Evolutionary conservation across 2,329 filamentous ascomycete genomes (phyloP).

Genomic region (Aaosphaeria arxii): DNA sequence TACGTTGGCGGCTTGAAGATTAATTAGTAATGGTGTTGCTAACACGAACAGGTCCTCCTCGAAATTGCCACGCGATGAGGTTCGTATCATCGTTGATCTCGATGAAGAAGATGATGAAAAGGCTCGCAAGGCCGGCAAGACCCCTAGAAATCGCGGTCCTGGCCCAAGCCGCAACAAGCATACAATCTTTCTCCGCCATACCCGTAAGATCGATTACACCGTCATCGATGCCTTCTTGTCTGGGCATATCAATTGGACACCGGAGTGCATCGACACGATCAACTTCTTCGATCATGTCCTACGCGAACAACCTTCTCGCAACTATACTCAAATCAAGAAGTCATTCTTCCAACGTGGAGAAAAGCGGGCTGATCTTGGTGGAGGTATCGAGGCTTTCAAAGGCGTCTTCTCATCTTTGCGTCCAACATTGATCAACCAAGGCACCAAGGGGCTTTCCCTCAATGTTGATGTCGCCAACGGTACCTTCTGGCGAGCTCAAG

Average conservation of each 20-base stretch:
- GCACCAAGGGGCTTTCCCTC: slow-evolving; percentile 65
- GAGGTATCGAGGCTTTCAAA: slow-evolving; percentile 74
- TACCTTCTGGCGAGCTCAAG: slow-evolving; percentile 68
- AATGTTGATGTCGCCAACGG: slow-evolving; percentile 93
- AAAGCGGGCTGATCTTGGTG: slow-evolving; percentile 54
- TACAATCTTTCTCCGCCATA: slow-evolving; percentile 60
- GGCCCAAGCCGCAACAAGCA: slow-evolving; percentile 47
- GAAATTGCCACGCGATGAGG: slow-evolving; percentile 23
- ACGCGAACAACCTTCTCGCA: slow-evolving; percentile 70
- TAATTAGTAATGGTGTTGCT: background rate
- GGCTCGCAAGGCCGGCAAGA: background rate
- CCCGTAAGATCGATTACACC: slow-evolving; percentile 66
- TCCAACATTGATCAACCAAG: slow-evolving; percentile 56
- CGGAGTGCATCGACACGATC: slow-evolving; percentile 71
- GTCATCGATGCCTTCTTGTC: slow-evolving; percentile 64
- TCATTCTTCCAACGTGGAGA: slow-evolving; percentile 70
- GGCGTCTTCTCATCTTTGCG: slow-evolving; percentile 86
- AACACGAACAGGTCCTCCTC: slow-evolving; percentile 18
- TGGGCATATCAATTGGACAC: slow-evolving; percentile 49
- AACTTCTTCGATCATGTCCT: slow-evolving; percentile 91
- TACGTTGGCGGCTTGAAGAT: slow-evolving; percentile 36
- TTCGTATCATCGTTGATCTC: slow-evolving; percentile 63
- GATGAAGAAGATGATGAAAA: slow-evolving; percentile 54
- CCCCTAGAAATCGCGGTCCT: background rate
- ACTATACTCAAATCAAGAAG: slow-evolving; percentile 70